Percentiles rank a stretch among this genome's conserved stretches.
These are phyloP conservation scores for Debaryomyces prosopidis DNA, from an alignment of 805 yeast species.

Conservation along the genomic window DNA sequence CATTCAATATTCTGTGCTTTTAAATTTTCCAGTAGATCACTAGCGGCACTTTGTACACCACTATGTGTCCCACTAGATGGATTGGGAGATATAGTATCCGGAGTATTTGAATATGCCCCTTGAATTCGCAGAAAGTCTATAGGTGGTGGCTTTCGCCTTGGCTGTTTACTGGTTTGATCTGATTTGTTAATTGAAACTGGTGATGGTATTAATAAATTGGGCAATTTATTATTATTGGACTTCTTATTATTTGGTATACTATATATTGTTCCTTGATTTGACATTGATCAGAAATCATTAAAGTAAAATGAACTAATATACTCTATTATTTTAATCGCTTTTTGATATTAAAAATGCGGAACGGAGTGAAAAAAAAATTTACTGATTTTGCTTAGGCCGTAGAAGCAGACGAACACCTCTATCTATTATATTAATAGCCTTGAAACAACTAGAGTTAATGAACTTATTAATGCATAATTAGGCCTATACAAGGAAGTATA, in stretches of 20 bases:
- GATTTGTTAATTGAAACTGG: constrained; percentile 15
- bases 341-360: no score
- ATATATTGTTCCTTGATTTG: constrained; percentile 28
- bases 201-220: constrained; percentile 31
- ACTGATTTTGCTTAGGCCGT: no score
- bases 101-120: constrained; percentile 19
- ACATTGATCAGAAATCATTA: constrained; percentile 4
- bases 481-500: no score
- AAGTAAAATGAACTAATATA: neutral
- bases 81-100: constrained; percentile 8
- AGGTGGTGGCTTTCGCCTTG: constrained; percentile 43
- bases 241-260: constrained; percentile 32
- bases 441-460: no score
- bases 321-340: neutral
- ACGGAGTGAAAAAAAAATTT: no score
- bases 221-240: constrained; percentile 20
- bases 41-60: constrained; percentile 3
- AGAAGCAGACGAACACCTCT: no score
- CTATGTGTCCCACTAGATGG: constrained; percentile 1
- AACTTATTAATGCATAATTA: no score
- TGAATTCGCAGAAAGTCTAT: constrained; percentile 38
- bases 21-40: constrained; percentile 5
- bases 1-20: neutral
- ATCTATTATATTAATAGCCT: no score
- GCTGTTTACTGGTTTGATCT: constrained; percentile 5